phyloP scores from a whole-genome alignment of 768 basidiomycete species.

The Mycena galopus region DNA sequence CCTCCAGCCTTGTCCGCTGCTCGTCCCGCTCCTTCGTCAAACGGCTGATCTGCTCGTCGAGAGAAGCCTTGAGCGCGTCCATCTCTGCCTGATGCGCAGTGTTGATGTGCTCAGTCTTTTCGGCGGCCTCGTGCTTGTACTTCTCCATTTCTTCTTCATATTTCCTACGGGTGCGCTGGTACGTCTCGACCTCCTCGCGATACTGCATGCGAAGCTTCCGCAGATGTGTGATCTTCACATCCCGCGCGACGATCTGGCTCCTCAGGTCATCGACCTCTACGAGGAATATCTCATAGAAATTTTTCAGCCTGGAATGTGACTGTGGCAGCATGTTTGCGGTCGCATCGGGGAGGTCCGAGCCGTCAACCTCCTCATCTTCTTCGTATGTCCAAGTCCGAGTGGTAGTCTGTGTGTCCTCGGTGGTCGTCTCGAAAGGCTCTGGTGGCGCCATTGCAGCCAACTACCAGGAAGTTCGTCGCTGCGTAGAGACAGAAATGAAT shows the following conservation, averaged over 20 bases:
- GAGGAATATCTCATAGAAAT: background rate
- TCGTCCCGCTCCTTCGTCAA: slow-evolving; percentile 1
- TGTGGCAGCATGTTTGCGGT: slow-evolving; percentile 1
- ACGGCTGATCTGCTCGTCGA: slow-evolving; percentile 3
- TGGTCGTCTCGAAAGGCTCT: background rate
- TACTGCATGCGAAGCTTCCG: background rate
- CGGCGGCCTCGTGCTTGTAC: too few relatives aligned
- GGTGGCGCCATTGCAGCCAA: background rate
- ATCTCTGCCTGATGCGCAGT: background rate
- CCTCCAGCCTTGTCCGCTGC: slow-evolving; percentile 1
- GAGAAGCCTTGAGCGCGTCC: background rate
- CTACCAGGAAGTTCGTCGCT: background rate
- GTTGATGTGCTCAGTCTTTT: background rate
- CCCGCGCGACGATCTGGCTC: background rate
- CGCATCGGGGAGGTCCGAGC: slow-evolving; percentile 2
- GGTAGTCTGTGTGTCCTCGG: background rate
- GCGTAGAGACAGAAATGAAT: slow-evolving; percentile 1
- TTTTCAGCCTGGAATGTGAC: background rate
- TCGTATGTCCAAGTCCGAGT: background rate
- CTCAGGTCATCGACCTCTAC: background rate
- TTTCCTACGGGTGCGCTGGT: slow-evolving; percentile 3
- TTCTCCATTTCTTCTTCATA: slow-evolving; percentile 4
- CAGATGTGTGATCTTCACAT: background rate
- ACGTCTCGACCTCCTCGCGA: slow-evolving; percentile 7
- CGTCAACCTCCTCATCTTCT: background rate